phyloP scores from a whole-genome alignment of 306 rosid genomes.

The Elaeagnus macrophylla region DNA sequence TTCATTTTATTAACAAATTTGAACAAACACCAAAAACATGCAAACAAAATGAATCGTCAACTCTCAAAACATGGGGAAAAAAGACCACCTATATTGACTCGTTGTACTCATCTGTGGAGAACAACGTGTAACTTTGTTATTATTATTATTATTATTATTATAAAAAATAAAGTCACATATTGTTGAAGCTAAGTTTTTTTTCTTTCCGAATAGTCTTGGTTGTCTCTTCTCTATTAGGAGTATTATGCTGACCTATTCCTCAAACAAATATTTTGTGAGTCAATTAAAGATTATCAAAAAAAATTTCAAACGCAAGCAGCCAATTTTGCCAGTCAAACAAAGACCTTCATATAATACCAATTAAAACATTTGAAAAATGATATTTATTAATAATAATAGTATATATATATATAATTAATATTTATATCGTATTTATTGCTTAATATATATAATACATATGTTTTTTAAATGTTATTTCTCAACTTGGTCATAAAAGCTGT shows the following conservation, averaged over 20 bases:
- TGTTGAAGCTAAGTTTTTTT: neutral
- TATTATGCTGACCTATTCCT: constrained; percentile 20
- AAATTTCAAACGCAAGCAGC: constrained; percentile 24
- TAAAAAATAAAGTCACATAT: neutral
- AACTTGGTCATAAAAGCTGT: constrained; percentile 25
- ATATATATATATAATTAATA: no score
- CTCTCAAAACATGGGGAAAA: neutral
- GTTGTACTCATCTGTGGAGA: neutral
- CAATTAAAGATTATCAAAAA: neutral
- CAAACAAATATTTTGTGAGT: neutral
- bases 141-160: no score
- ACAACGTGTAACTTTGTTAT: no score
- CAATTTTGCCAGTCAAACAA: constrained; percentile 24
- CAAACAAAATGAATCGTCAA: no score
- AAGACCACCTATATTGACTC: constrained; percentile 9
- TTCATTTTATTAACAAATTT: no score
- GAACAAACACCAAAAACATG: no score
- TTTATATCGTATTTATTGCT: no score
- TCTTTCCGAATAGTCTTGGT: no score
- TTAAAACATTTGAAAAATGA: no score
- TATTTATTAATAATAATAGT: no score
- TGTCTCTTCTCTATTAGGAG: neutral
- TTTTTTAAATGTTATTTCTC: no score
- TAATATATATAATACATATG: no score
- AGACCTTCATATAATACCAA: neutral